A percentile compares a stretch with the other conserved stretches of the same genome.
Evolutionary conservation across 75 land plant species (phyloP).

Genomic region (Pinus tabuliformis): DNA sequence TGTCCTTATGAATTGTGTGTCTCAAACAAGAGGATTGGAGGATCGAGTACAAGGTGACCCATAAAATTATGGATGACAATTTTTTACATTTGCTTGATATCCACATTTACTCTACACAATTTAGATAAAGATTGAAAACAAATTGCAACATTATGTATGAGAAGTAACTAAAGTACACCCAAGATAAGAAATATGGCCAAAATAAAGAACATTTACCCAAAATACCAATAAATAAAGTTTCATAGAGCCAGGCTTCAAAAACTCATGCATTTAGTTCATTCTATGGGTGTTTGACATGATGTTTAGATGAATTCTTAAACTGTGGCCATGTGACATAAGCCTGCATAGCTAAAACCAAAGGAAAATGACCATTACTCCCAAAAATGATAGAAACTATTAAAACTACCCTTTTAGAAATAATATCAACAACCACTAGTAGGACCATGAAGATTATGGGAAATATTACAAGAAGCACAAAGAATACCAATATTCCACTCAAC

Average conservation of each 20-base stretch:
- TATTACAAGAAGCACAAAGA: neutral
- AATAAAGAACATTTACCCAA: neutral
- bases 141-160: neutral
- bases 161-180: neutral
- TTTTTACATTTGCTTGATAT: slow-evolving; percentile 12
- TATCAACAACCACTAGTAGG: neutral
- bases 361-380: neutral
- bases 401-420: neutral
- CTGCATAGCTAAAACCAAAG: neutral
- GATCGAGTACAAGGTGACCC: slow-evolving; percentile 18
- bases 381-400: neutral
- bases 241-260: neutral
- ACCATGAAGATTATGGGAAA: neutral
- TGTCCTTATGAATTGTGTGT: slow-evolving; percentile 11
- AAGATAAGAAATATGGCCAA: neutral
- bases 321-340: neutral
- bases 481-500: neutral
- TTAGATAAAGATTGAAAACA: too few relatives aligned
- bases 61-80: slow-evolving; percentile 1
- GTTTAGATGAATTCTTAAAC: neutral
- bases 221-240: neutral
- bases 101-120: neutral
- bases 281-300: neutral
- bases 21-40: slow-evolving; percentile 22
- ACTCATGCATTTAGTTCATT: neutral